A percentile compares a stretch with the other conserved stretches of the same genome.
phyloP scores from a whole-genome alignment of 169 alveolate genomes.

The Ichthyophthirius multifiliis region DNA sequence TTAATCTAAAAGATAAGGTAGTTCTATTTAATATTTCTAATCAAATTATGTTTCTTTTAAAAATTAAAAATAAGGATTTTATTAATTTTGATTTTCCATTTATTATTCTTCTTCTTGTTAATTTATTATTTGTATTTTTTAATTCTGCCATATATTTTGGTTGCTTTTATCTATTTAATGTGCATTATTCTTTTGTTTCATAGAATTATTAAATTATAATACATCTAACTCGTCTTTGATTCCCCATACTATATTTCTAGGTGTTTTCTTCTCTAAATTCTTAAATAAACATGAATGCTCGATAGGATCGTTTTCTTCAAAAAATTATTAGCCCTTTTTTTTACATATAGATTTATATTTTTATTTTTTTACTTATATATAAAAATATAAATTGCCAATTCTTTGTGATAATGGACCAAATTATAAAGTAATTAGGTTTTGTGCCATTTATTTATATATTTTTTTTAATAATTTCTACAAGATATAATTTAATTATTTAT shows the following conservation, averaged over 20 bases:
- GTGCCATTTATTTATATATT: neutral
- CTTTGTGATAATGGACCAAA: neutral
- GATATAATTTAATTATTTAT: too few species aligned
- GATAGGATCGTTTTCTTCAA: neutral
- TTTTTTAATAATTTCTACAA: too few species aligned
- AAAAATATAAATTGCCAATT: neutral
- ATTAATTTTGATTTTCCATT: neutral
- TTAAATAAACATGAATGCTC: neutral
- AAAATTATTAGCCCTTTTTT: neutral
- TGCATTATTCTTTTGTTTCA: too few species aligned
- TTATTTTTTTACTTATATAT: neutral
- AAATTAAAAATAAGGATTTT: neutral
- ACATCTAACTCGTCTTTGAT: constrained; percentile 3
- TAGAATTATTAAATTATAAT: neutral
- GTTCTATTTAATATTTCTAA: neutral
- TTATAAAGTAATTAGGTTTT: neutral
- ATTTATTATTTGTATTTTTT: neutral
- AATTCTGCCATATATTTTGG: neutral
- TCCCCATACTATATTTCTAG: constrained; percentile 3
- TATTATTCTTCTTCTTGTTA: neutral
- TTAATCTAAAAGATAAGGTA: neutral
- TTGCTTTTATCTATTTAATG: neutral
- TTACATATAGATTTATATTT: neutral
- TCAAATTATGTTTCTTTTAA: neutral
- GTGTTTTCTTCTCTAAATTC: neutral